Evolutionary conservation across 1,139 yeast genomes (phyloP), one percentile per base, ranked within the genome.

Genomic region (Pichia sp.): DNA sequence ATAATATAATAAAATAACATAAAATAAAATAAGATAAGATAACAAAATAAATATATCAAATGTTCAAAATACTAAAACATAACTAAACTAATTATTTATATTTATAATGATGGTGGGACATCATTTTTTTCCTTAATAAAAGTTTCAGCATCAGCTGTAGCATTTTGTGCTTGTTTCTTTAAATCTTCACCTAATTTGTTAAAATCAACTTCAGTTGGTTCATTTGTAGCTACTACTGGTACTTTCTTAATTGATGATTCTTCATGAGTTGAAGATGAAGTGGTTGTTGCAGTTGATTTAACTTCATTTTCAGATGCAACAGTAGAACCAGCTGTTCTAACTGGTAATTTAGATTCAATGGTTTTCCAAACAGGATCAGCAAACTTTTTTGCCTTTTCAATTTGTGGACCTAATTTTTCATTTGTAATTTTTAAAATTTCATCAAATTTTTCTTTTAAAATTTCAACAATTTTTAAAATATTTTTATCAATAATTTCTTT

Each of bases 401-500:
- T 51, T 47, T 66, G 68, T 31, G 76, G 76, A 36, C 69, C 71
- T 22, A 70, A 66, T 65, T 80, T 78, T 52, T 74, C 73, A 53
- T 75, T 73, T 43, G 80, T 83, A 41, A 69, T 42, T 50, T 71
- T 65, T 50, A 74, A 64, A 56, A 64, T 67, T 61, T 81, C 82
- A 38, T 69, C 57, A 48, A 78, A 63, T 67, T 83, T 81, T 42
- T 69, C 73, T 62, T 75, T 76, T 47, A 80, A 80, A 43, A 76
- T 58, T 54, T 74, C 69, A 53, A 80, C 68, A 62, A 71, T 74
- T 55, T 79, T 72, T 50, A 75, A 76, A 47, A 84, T 74, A 45
- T 79, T 77, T 44, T 82, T 80, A 67, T 90, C 96, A 63, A 92
- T 84, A 69, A 85, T 84, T 59, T 73, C 73, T 73, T 87, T 82